A percentile compares a stretch with the other conserved stretches of the same genome.
These are phyloP conservation scores for Inonotus hispidus DNA, from an alignment of 1,284 basidiomycete species.

Conservation along the genomic window DNA sequence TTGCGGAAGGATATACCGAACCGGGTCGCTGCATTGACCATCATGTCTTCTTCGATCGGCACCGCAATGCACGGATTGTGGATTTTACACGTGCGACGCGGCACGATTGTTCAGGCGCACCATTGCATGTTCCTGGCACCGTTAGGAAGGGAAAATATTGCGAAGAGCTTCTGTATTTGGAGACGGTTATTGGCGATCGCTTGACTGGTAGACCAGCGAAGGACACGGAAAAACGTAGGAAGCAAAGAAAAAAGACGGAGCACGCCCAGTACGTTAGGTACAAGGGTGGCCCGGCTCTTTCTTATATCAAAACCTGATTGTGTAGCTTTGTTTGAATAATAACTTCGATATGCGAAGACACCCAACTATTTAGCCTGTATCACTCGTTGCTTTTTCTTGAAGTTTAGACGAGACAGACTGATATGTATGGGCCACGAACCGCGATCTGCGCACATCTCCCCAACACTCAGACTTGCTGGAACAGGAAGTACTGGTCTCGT, in stretches of 20 bases:
- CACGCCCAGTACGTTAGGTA: not conserved
- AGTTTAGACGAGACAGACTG: too few species aligned
- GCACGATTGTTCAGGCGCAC: not conserved
- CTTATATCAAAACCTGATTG: not conserved
- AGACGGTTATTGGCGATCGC: not conserved
- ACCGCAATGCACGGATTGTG: conserved; percentile 32
- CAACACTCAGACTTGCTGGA: too few species aligned
- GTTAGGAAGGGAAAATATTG: not conserved
- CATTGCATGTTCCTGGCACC: not conserved
- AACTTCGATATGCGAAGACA: too few species aligned
- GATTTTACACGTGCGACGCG: conserved; percentile 27
- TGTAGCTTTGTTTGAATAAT: not conserved
- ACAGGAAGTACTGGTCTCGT: too few species aligned
- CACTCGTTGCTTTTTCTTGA: too few species aligned
- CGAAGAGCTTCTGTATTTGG: conserved; percentile 1
- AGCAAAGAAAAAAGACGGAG: not conserved
- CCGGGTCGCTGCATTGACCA: conserved; percentile 16
- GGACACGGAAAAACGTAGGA: not conserved
- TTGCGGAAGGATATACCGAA: conserved; percentile 14
- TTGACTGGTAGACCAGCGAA: not conserved
- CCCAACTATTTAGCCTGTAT: too few species aligned
- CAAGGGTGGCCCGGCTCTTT: not conserved
- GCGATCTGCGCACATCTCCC: too few species aligned
- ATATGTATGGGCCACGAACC: too few species aligned
- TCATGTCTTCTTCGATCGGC: conserved; percentile 28